These are phyloP conservation scores for Volvariella volvacea DNA, from an alignment of 1,284 basidiomycete species.

Conservation along the genomic window DNA sequence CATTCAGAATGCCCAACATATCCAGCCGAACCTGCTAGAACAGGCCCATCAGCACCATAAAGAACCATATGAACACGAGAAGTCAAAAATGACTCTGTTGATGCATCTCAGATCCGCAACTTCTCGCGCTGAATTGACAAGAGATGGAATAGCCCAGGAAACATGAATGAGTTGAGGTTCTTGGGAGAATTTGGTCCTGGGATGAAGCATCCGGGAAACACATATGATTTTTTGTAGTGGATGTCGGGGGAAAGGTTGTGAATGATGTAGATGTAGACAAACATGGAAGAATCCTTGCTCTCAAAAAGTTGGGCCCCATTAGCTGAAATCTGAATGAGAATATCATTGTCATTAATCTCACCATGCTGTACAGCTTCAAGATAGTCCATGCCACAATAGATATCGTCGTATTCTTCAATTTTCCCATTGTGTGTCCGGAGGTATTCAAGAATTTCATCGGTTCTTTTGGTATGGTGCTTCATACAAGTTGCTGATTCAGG, in stretches of 20 bases:
- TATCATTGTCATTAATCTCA: slow-evolving; percentile 18
- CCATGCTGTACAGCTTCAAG: slow-evolving; percentile 11
- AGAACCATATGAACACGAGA: slow-evolving; percentile 11
- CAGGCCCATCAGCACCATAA: slow-evolving; percentile 21
- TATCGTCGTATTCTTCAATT: slow-evolving; percentile 12
- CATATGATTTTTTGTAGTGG: slow-evolving; percentile 16
- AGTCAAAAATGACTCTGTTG: background rate
- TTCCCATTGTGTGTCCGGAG: background rate
- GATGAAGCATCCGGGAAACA: slow-evolving; percentile 22
- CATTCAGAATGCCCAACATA: slow-evolving; percentile 17
- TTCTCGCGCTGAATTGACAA: slow-evolving; percentile 18
- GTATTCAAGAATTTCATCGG: background rate
- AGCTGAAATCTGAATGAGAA: slow-evolving; percentile 19
- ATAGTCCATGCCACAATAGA: slow-evolving; percentile 14
- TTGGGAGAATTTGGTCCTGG: slow-evolving; percentile 28
- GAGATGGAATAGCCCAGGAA: slow-evolving; percentile 25
- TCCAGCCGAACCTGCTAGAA: slow-evolving; percentile 15
- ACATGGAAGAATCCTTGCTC: slow-evolving; percentile 24
- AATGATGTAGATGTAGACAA: slow-evolving; percentile 22
- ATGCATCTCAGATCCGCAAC: slow-evolving; percentile 12
- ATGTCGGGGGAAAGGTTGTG: slow-evolving; percentile 13
- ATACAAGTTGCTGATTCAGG: background rate
- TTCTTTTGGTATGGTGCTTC: slow-evolving; percentile 5
- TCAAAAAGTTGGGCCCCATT: slow-evolving; percentile 28
- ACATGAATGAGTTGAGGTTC: slow-evolving; percentile 29